Conservation (phyloP, 208 protist species). For the Eutreptiella sp. region DNA sequence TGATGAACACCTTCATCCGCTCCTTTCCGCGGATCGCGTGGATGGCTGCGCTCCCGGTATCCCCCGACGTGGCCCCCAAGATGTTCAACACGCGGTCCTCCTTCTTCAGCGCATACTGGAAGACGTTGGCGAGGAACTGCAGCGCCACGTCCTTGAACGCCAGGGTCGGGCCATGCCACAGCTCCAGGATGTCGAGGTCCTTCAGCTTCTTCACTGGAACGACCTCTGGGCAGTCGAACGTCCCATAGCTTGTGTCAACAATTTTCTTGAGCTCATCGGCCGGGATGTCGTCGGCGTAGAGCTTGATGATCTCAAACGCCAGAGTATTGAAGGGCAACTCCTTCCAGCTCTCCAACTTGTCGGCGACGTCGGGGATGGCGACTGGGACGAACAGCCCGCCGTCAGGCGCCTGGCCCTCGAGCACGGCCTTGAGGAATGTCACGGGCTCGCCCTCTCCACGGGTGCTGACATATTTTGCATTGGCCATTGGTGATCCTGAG, state of each 20-base stretch:
- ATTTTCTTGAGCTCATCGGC: not conserved
- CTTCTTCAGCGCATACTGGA: conserved; percentile 42
- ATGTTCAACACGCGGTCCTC: conserved; percentile 53
- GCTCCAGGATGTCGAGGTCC: conserved; percentile 54
- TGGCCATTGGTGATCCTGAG: no score
- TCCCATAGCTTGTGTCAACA: conserved; percentile 4
- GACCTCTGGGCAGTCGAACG: conserved; percentile 1
- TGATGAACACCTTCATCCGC: conserved; percentile 65
- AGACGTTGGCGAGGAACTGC: conserved; percentile 75
- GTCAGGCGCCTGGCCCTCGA: conserved; percentile 61
- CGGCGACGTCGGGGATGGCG: conserved; percentile 51
- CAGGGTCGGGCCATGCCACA: conserved; percentile 76
- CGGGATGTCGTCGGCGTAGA: no score
- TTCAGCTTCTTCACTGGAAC: not conserved
- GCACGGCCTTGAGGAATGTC: conserved; percentile 66
- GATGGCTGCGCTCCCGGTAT: conserved; percentile 75
- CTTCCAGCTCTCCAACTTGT: conserved; percentile 51
- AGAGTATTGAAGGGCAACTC: conserved; percentile 55
- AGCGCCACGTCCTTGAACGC: conserved; percentile 82
- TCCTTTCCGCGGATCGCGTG: conserved; percentile 57
- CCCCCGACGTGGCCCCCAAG: conserved; percentile 75
- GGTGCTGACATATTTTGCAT: no score
- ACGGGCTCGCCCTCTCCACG: no score
- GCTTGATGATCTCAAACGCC: no score
- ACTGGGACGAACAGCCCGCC: conserved; percentile 66